Conservation (phyloP, 805 yeast species). For the Zygoascus biomembranicola region DNA sequence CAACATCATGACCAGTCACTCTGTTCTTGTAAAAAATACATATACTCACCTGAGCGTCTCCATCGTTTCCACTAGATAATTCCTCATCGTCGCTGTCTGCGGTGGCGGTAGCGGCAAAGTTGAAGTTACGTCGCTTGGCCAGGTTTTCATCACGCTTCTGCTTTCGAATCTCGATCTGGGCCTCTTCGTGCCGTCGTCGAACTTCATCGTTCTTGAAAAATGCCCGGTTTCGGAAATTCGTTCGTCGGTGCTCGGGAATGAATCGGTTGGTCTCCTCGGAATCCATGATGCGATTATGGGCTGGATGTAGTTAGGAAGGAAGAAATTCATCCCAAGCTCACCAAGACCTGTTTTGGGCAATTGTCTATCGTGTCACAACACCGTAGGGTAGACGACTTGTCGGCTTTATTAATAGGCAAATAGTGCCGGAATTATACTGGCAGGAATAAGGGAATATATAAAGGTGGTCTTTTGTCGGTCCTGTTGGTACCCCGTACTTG, state of each 20-base stretch:
- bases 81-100: conserved; percentile 46
- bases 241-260: conserved; percentile 96
- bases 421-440: no score
- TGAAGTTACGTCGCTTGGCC: conserved; percentile 73
- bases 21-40: background rate
- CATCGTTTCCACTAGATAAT: conserved; percentile 14
- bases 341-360: no score
- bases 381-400: no score
- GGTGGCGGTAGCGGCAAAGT: conserved; percentile 23
- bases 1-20: background rate
- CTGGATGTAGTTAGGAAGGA: background rate
- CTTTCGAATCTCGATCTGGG: conserved; percentile 92
- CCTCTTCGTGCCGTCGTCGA: conserved; percentile 95
- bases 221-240: conserved; percentile 90
- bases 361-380: no score
- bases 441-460: no score
- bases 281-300: conserved; percentile 12
- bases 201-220: conserved; percentile 92
- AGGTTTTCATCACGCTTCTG: conserved; percentile 93
- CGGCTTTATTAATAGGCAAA: no score
- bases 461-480: no score
- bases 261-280: conserved; percentile 38
- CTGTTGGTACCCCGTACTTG: no score
- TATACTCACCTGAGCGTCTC: conserved; percentile 15
- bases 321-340: background rate